A percentile compares a stretch with the other conserved stretches of the same genome.
phyloP scores from a whole-genome alignment of 768 basidiomycete species.

The Suillus paluster region DNA sequence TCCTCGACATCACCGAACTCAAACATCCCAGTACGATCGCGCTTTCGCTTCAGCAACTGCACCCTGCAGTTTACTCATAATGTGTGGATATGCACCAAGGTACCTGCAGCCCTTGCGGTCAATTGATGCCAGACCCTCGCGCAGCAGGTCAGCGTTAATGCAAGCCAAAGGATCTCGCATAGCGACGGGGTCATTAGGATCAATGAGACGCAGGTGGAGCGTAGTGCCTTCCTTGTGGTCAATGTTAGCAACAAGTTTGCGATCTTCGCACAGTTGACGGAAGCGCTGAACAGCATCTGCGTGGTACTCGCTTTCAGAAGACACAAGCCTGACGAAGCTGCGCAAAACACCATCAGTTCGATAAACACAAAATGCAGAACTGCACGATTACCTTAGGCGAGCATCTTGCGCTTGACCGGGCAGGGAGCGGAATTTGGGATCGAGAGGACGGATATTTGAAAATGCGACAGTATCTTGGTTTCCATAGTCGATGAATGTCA shows the following conservation, averaged over 20 bases:
- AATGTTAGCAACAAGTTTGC: constrained; percentile 94
- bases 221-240: constrained; percentile 81
- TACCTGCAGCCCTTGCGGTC: constrained; percentile 83
- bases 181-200: constrained; percentile 75
- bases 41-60: constrained; percentile 69
- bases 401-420: constrained; percentile 96
- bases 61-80: constrained; percentile 66
- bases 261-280: constrained; percentile 84
- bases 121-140: constrained; percentile 83
- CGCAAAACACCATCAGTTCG: constrained; percentile 12
- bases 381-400: constrained; percentile 66
- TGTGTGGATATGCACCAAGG: constrained; percentile 66
- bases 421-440: constrained; percentile 86
- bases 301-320: constrained; percentile 85
- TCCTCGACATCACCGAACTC: constrained; percentile 93
- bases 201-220: constrained; percentile 91
- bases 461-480: constrained; percentile 91
- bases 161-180: constrained; percentile 72
- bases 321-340: constrained; percentile 87
- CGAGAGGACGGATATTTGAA: constrained; percentile 85
- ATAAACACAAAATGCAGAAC: neutral
- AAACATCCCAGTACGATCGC: constrained; percentile 80
- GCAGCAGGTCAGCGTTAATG: constrained; percentile 88
- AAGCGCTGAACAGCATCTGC: constrained; percentile 86
- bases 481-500: constrained; percentile 94